Base-by-base conservation (phyloP, 78 protist genomes). In the Isochrysis galbana region DNA sequence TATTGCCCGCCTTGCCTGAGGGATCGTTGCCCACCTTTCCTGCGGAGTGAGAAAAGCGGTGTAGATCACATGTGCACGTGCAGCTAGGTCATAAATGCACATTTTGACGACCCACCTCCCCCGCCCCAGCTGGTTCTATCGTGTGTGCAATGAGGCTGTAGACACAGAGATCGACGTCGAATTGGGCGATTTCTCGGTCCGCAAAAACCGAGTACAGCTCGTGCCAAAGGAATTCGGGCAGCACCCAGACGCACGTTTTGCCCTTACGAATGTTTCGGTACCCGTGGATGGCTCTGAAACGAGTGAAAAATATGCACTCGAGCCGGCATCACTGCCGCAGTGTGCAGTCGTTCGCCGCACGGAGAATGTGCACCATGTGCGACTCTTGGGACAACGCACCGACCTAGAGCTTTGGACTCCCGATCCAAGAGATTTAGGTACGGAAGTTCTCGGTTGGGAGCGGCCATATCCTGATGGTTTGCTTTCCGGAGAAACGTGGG, bases 281-380 rank as follows among this genome's bases (percentile, higher is more conserved):
- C n/a, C n/a, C n/a, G n/a, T n/a, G n/a, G n/a, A n/a, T n/a, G n/a
- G n/a, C n/a, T n/a, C n/a, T n/a, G n/a, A n/a, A n/a, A n/a, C n/a
- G n/a, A n/a, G n/a, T n/a, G n/a, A n/a, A n/a, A 14, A 14, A 51
- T 7, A 14, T 14, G 61, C 61, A 51, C 61, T 51, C 61, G 61
- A 51, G 29, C 29, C 61, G 61, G 14, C 29, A 23, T 17, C 45
- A 46, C 54, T 2, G n/a, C 46, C 74, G 74, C 92, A 90, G 82
- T 90, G 92, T 61, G 92, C 92, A 10, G 51, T 25, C 72, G 93
- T 91, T 32, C 78, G 41, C 74, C 29, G 61, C 61, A 14, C 61
- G 61, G 61, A 14, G 61, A 19, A 19, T 7, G 29, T 7, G 61
- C 61, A 19, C 29, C 61, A 51, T 7, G 61, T 51, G 61, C 61